Evolutionary conservation across 2,329 filamentous ascomycete genomes (phyloP).

Genomic region (Microascus cirrosus): DNA sequence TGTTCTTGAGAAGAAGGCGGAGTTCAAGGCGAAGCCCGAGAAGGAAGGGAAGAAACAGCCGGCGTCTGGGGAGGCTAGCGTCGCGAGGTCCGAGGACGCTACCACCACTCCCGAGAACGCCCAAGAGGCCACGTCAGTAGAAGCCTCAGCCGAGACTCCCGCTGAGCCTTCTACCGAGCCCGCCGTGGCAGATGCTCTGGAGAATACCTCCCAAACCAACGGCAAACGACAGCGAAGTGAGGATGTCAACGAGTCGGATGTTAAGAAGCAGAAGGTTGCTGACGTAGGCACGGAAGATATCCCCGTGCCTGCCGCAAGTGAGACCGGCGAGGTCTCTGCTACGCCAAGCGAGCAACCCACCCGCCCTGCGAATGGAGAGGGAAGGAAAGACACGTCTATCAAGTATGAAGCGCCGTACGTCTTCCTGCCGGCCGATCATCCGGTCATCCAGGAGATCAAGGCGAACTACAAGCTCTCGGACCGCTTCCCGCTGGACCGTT

Average conservation of each 20-base stretch:
- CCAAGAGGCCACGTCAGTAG: neutral
- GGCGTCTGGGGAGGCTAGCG: constrained; percentile 10
- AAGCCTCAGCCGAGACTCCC: constrained; percentile 5
- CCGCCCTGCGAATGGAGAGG: constrained; percentile 2
- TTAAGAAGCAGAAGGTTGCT: constrained; percentile 4
- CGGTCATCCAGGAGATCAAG: constrained; percentile 66
- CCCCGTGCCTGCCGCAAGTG: neutral
- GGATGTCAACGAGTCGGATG: neutral
- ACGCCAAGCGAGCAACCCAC: neutral
- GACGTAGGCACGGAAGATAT: constrained; percentile 6
- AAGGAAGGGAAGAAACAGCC: constrained; percentile 33
- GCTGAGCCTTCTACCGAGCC: constrained; percentile 7
- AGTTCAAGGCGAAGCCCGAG: constrained; percentile 71
- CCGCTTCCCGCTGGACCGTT: constrained; percentile 80
- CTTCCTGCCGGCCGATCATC: constrained; percentile 64
- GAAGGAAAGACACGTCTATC: constrained; percentile 32
- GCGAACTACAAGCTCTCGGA: constrained; percentile 75
- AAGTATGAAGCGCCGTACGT: constrained; percentile 80
- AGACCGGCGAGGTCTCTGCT: neutral
- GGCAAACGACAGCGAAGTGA: constrained; percentile 2
- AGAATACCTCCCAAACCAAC: neutral
- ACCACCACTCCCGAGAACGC: constrained; percentile 3
- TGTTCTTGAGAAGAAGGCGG: constrained; percentile 81
- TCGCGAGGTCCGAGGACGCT: constrained; percentile 6
- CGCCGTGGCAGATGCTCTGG: neutral